Evolutionary conservation across 495 filamentous ascomycete genomes (phyloP), one percentile per base, ranked within the genome.

Genomic region (Penicillium crystallinum): DNA sequence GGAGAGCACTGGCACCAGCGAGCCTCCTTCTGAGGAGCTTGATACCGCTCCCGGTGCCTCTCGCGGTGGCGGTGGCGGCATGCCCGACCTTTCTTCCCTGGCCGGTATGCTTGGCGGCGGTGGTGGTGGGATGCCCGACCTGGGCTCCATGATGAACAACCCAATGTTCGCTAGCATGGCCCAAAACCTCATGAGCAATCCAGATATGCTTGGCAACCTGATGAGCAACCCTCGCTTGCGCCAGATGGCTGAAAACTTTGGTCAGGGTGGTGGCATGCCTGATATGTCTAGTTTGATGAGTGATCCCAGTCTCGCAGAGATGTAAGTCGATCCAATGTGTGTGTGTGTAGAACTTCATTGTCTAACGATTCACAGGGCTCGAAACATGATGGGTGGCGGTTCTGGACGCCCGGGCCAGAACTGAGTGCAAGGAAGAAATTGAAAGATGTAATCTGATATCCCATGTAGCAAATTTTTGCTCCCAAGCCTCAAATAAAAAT

Each of bases 121-220:
- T 1, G 79, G 72, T 14, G 81, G 78, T 4, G 89, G 90, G 31
- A 89, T 92, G 87, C 91, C 91, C 4, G 92, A 97, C 70, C 64
- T 98, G 31, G 68, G 79, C 50, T 78, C 75, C 48, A 81, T 98
- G 63, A 97, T 98, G 93, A 89, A 71, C 71, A 97, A 98, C 76
- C 93, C 93, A 36, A 97, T 97, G 93, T 91, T 98, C 67, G 76
- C 90, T 36, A 86, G 76, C 74, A 96, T 97, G 89, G 93, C 93
- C 21, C 89, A 96, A 77, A 96, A 89, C 65, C 67, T 98, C 36
- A 97, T 97, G 92, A 87, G 82, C 68, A 97, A 98, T 70, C 93
- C 93, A 11, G 85, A 95, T 6, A 82, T 87, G 79, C 82, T 98
- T 77, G 79, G 78, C 64, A 89, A 89, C 61, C 66, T 97, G 48